A percentile compares a stretch with the other conserved stretches of the same genome.
Conservation (phyloP, 1,284 basidiomycete species). For the Cryptococcus sp. region DNA sequence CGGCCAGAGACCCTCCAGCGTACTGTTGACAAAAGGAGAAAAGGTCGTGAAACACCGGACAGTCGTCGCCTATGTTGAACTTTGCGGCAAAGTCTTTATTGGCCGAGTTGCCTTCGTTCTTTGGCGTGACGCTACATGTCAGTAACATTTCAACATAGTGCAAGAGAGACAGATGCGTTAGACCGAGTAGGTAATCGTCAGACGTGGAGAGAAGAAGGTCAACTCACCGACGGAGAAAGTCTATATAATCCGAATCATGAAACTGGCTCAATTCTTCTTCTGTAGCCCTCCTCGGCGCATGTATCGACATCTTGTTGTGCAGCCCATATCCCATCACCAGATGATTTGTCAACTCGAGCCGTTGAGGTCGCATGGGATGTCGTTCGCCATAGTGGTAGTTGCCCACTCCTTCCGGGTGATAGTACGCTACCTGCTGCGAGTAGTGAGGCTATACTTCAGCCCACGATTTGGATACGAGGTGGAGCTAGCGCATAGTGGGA, state of each 20-base stretch:
- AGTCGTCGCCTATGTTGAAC: conserved; percentile 90
- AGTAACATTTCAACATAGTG: too few species aligned
- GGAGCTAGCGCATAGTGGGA: too few species aligned
- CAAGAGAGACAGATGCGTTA: too few species aligned
- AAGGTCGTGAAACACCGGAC: conserved; percentile 87
- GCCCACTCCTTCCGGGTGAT: conserved; percentile 89
- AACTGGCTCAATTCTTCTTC: conserved; percentile 84
- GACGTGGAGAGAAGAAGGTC: not conserved
- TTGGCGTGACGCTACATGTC: conserved; percentile 39
- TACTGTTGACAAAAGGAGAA: conserved; percentile 91
- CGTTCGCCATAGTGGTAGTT: conserved; percentile 94
- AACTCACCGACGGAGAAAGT: conserved; percentile 78
- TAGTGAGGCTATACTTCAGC: conserved; percentile 63
- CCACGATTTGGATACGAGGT: too few species aligned
- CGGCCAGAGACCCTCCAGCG: conserved; percentile 83
- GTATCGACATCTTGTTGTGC: conserved; percentile 93
- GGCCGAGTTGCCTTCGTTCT: conserved; percentile 51
- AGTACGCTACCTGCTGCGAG: conserved; percentile 85
- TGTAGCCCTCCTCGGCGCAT: conserved; percentile 81
- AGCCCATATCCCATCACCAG: conserved; percentile 94
- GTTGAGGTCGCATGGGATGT: conserved; percentile 98
- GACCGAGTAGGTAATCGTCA: not conserved
- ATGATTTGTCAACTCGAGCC: conserved; percentile 88
- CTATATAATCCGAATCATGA: conserved; percentile 89
- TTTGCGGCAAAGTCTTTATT: conserved; percentile 66